Conservation (phyloP, 202 grass and related monocot genomes). For the Zoysia matrella region DNA sequence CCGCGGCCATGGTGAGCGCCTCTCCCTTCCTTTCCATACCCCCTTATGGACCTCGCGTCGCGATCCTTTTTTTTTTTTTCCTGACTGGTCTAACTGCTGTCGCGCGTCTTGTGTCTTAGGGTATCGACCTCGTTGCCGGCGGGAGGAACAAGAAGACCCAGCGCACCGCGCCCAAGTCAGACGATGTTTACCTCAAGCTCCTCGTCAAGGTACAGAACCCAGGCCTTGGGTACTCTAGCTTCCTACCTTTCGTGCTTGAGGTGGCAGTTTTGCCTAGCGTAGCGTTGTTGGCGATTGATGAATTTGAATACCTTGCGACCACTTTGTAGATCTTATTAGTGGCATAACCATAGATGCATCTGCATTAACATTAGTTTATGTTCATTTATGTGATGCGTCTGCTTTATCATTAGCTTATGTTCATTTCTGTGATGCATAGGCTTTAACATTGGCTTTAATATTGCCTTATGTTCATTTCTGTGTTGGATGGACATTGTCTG, state of each 20-base stretch:
- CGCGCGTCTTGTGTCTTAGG: conserved; percentile 32
- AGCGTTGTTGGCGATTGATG: too few relatives aligned
- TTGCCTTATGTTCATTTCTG: too few relatives aligned
- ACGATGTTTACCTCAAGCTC: too few relatives aligned
- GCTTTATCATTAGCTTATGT: background rate
- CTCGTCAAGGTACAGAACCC: conserved; percentile 65
- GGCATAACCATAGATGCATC: too few relatives aligned
- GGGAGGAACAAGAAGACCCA: conserved; percentile 92
- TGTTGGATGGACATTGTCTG: too few relatives aligned
- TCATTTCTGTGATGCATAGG: conserved; percentile 36
- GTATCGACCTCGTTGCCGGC: conserved; percentile 86
- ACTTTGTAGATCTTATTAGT: background rate
- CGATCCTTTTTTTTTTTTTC: background rate
- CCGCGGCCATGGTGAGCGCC: conserved; percentile 37
- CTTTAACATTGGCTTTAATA: too few relatives aligned
- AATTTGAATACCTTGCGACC: background rate
- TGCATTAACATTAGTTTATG: too few relatives aligned
- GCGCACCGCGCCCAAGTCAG: conserved; percentile 43
- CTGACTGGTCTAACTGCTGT: background rate
- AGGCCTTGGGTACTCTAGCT: background rate
- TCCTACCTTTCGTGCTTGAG: background rate
- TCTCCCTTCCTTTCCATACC: background rate
- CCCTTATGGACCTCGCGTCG: background rate
- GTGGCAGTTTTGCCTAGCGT: conserved; percentile 8
- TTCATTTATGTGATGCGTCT: too few relatives aligned